A percentile compares a stretch with the other conserved stretches of the same genome.
Conservation (phyloP, 2,329 filamentous ascomycete species). For the Pseudocercospora macadamiae region DNA sequence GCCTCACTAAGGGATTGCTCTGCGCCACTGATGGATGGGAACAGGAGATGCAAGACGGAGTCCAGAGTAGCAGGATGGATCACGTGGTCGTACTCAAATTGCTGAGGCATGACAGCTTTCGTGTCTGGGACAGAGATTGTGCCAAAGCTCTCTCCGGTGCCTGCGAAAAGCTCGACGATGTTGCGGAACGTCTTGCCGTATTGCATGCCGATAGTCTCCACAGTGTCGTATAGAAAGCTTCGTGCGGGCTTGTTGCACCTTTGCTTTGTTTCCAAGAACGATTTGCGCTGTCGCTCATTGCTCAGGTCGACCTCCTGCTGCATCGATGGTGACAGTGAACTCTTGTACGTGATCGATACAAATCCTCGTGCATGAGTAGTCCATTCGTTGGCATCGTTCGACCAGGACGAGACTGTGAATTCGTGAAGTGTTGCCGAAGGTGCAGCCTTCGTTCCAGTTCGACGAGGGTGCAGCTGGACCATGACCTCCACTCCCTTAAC, state of each 20-base stretch:
- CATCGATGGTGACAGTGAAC: neutral
- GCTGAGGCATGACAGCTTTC: slow-evolving; percentile 55
- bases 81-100: slow-evolving; percentile 58
- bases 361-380: slow-evolving; percentile 5
- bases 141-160: slow-evolving; percentile 4
- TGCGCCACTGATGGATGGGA: slow-evolving; percentile 9
- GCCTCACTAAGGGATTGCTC: slow-evolving; percentile 17
- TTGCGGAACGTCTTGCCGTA: slow-evolving; percentile 25
- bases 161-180: slow-evolving; percentile 10
- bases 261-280: neutral
- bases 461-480: slow-evolving; percentile 8
- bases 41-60: slow-evolving; percentile 53
- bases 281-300: neutral
- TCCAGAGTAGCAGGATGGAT: slow-evolving; percentile 64
- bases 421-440: slow-evolving; percentile 4
- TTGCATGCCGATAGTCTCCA: slow-evolving; percentile 19
- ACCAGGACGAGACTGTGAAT: slow-evolving; percentile 13
- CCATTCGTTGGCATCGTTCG: slow-evolving; percentile 10
- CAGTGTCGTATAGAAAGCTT: slow-evolving; percentile 12
- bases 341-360: slow-evolving; percentile 10
- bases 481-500: slow-evolving; percentile 14
- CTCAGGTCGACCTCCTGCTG: neutral
- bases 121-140: slow-evolving; percentile 40
- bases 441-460: slow-evolving; percentile 1
- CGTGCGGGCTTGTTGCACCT: slow-evolving; percentile 1